Evolutionary conservation across 192 early-diverging fungal species (phyloP).

Genomic region (Coemansia erecta): DNA sequence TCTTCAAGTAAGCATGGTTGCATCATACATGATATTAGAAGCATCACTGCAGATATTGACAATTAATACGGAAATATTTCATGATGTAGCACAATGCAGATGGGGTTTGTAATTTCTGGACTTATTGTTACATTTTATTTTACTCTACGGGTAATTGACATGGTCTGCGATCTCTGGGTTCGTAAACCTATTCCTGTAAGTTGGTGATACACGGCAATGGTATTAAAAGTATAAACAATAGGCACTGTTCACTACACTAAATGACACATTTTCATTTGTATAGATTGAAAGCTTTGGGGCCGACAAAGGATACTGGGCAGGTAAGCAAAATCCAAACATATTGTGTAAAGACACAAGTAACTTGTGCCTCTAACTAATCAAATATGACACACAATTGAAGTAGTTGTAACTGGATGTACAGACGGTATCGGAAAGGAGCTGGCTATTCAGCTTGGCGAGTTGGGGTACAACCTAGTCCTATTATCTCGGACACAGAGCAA

Average conservation of each 20-base stretch:
- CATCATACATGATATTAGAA: background rate
- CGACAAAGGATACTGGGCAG: slow-evolving; percentile 53
- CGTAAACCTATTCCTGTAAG: slow-evolving; percentile 38
- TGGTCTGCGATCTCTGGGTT: slow-evolving; percentile 39
- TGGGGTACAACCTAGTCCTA: slow-evolving; percentile 80
- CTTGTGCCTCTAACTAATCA: too few species aligned
- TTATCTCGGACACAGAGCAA: slow-evolving; percentile 80
- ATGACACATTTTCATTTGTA: background rate
- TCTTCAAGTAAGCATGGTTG: slow-evolving; percentile 31
- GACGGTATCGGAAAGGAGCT: slow-evolving; percentile 96
- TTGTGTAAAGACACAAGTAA: background rate
- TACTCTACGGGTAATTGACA: slow-evolving; percentile 31
- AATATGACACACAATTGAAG: too few species aligned
- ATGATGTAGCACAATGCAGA: slow-evolving; percentile 45
- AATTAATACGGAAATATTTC: background rate
- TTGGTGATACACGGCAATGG: too few species aligned
- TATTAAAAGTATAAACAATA: background rate
- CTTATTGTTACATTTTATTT: slow-evolving; percentile 32
- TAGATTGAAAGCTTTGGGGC: slow-evolving; percentile 50
- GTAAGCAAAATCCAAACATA: slow-evolving; percentile 13
- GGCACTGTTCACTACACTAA: background rate
- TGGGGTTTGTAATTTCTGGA: slow-evolving; percentile 26
- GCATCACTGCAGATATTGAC: background rate
- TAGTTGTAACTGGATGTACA: slow-evolving; percentile 90
- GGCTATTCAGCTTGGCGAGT: slow-evolving; percentile 79